A percentile compares a stretch with the other conserved stretches of the same genome.
Evolutionary conservation across 306 rosid genomes (phyloP).

Genomic region (Hylodesmum podocarpum): DNA sequence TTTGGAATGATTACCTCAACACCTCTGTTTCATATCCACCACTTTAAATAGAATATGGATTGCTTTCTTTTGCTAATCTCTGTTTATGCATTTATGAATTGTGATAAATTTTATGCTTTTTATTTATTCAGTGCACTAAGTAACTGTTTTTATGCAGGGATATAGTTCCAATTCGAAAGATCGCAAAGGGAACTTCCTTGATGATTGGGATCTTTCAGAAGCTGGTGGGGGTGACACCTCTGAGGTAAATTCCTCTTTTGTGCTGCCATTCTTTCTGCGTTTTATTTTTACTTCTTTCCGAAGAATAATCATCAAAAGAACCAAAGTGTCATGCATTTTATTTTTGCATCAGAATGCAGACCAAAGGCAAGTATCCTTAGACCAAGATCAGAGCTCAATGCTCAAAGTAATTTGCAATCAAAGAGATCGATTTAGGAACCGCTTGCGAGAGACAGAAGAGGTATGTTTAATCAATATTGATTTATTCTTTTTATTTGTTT

Average conservation of each 20-base stretch:
- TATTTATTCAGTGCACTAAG: constrained; percentile 14
- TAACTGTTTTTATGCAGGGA: constrained; percentile 57
- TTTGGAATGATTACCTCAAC: constrained; percentile 33
- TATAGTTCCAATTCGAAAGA: constrained; percentile 89
- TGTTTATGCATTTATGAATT: background rate
- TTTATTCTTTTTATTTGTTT: constrained; percentile 1
- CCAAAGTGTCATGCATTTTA: constrained; percentile 10
- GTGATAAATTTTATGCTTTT: constrained; percentile 16
- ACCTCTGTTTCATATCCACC: constrained; percentile 3
- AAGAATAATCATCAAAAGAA: background rate
- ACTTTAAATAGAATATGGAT: constrained; percentile 3
- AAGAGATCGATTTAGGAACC: constrained; percentile 92
- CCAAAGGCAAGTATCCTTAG: constrained; percentile 58
- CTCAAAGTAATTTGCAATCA: constrained; percentile 97
- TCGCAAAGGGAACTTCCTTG: constrained; percentile 69
- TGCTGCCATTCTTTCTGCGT: constrained; percentile 17
- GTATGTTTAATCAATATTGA: constrained; percentile 36
- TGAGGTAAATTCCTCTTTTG: constrained; percentile 58
- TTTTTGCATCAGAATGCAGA: constrained; percentile 62
- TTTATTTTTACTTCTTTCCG: constrained; percentile 16
- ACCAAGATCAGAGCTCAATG: constrained; percentile 97
- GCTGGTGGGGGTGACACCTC: constrained; percentile 65
- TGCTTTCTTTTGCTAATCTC: background rate
- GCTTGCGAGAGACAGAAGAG: constrained; percentile 96
- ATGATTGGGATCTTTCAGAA: constrained; percentile 98